Evolutionary conservation across 2,329 filamentous ascomycete genomes (phyloP), one percentile per base, ranked within the genome.

Genomic region (Aspergillus hortae): DNA sequence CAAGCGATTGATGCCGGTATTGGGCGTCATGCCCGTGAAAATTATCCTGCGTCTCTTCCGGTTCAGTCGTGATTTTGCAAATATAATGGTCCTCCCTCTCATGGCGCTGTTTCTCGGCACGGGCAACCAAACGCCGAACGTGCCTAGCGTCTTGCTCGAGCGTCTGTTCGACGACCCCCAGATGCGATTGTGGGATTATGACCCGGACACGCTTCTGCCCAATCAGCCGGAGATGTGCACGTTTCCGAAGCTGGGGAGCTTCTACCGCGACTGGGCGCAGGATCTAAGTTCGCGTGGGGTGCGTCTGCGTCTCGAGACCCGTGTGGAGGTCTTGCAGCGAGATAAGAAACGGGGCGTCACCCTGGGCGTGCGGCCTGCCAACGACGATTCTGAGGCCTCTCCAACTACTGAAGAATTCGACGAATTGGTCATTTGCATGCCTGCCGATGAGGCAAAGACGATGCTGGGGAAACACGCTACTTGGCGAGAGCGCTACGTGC

Each of bases 91-190:
- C 0, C 77, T 88, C 52, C 87, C 87, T 1, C 81, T 90, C 66
- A 81, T 89, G 30, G 87, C 87, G 0, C 73, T 90, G 1, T 90
- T 91, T 63, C 74, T 90, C 0, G 87, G 87, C 0, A 90, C 87
- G 0, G 86, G 87, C 1, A 90, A 90, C 58, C 85, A 88, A 60
- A 87, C 87, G 0, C 82, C 86, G 0, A 83, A 89, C 56, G 86
- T 90, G 0, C 83, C 87, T 0, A 81, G 80, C 40, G 85, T 86
- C 21, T 84, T 90, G 32, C 74, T 90, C 4, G 81, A 85, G 62
- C 71, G 81, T 4, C 67, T 86, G 0, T 84, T 83, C 46, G 73
- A 82, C 52, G 79, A 82, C 51, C 80, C 80, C 0, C 81, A 80
- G 49, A 81, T 82, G 76, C 79, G 79, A 54, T 71, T 85, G 7